phyloP scores from a whole-genome alignment of 805 yeast genomes.

The Vanderwaltozyma yarrowii region DNA sequence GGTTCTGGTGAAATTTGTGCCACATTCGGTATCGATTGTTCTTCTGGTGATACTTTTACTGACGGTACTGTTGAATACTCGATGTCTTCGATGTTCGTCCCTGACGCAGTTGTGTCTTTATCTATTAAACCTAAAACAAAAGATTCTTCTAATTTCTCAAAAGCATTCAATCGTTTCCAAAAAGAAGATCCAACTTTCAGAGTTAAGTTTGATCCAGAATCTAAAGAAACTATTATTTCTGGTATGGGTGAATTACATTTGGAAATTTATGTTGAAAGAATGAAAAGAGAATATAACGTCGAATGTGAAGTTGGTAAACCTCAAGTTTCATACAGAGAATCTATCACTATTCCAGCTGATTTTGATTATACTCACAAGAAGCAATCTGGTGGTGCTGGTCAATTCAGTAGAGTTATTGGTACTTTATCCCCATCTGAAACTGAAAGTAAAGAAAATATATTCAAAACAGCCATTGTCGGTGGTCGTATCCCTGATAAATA shows the following conservation, averaged over 20 bases:
- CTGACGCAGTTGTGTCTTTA: conserved; percentile 95
- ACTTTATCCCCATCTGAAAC: conserved; percentile 53
- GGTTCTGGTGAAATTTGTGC: conserved; percentile 99
- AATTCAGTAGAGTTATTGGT: conserved; percentile 94
- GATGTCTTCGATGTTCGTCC: conserved; percentile 97
- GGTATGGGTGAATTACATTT: conserved; percentile 98
- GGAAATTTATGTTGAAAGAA: conserved; percentile 96
- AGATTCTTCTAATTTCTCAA: conserved; percentile 83
- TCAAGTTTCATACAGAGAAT: conserved; percentile 95
- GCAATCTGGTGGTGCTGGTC: conserved; percentile 99
- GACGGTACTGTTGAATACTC: conserved; percentile 73
- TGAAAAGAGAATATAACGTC: conserved; percentile 93
- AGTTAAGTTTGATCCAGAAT: conserved; percentile 83
- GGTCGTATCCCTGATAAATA: conserved; percentile 95
- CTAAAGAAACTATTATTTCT: conserved; percentile 78
- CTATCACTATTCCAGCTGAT: conserved; percentile 58
- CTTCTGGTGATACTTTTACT: conserved; percentile 96
- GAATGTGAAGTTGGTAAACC: conserved; percentile 96
- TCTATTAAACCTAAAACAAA: conserved; percentile 81
- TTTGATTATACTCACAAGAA: conserved; percentile 96
- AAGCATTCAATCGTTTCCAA: conserved; percentile 95
- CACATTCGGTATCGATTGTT: conserved; percentile 96
- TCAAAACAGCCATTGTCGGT: conserved; percentile 85
- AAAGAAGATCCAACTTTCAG: conserved; percentile 98
- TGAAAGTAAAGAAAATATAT: conserved; percentile 45